Evolutionary conservation across 768 basidiomycete species (phyloP), one percentile per base, ranked within the genome.

Genomic region (Trametes coccinea): DNA sequence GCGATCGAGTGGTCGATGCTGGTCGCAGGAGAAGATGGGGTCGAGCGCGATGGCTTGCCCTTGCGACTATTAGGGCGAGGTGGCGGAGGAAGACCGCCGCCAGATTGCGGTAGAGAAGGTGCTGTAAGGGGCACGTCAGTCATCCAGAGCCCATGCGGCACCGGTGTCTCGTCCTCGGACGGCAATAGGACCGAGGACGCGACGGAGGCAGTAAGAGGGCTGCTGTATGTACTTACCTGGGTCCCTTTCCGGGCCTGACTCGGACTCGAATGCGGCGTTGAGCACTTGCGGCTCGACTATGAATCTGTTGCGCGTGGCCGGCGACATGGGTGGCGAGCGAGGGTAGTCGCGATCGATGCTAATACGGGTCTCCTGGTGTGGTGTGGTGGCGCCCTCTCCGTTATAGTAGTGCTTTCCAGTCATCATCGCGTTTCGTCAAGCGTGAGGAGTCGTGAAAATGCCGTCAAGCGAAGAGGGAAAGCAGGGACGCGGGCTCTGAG

Each of bases 1-100:
- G 45, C 41, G 37, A 59, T 47, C 27, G 62, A 53, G 49, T 50
- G 41, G 52, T 61, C 43, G 34, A 54, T n/a, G 54, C 59, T 51
- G 44, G 59, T 31, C 3, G 61, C 17, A 8, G 68, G 63, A 17
- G 66, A 67, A 22, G 49, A 44, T 0, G 61, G 65, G 17, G 63
- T 50, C 34, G 66, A 67, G 11, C 55, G 60, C 40, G 56, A 6
- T 8, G 48, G 45, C 56, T 45, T 41, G 14, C 33, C 60, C 14
- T 57, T 60, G 33, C 66, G 53, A 63, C 67, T 67, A 56, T 68
- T 67, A 16, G 67, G 67, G 27, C 68, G 67, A 16, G 68, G 68
- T 2, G 68, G 64, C 4, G 68, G 66, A 5, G 62, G 67, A 29
- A 68, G 66, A 17, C 70, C 64, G 41, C 58, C 59, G n/a, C 59